These are phyloP conservation scores for Xylariales sp. DNA, from an alignment of 2,329 filamentous ascomycete species.

Conservation along the genomic window DNA sequence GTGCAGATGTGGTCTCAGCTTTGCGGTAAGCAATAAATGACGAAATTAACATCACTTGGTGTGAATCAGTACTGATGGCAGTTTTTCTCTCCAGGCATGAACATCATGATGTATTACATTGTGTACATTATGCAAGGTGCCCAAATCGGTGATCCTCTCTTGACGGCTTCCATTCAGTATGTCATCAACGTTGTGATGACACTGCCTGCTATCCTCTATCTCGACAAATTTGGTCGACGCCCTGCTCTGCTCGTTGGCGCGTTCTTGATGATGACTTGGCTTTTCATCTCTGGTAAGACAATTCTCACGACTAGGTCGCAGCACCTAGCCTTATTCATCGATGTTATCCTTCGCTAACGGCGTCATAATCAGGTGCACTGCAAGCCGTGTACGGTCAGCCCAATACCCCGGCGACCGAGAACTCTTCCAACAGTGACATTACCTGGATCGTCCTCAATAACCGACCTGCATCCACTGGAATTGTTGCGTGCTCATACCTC, in stretches of 20 bases:
- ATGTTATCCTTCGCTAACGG: no score
- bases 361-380: conserved; percentile 46
- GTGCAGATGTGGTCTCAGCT: conserved; percentile 58
- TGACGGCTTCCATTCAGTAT: conserved; percentile 60
- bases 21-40: conserved; percentile 21
- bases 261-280: conserved; percentile 54
- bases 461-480: conserved; percentile 51
- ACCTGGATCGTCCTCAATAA: conserved; percentile 54
- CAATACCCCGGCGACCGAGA: conserved; percentile 34
- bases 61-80: background rate
- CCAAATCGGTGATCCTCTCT: conserved; percentile 49
- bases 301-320: no score
- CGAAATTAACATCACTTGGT: no score
- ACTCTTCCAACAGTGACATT: conserved; percentile 41
- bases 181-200: conserved; percentile 60
- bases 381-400: conserved; percentile 55
- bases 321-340: no score
- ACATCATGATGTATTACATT: conserved; percentile 58
- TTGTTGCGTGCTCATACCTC: conserved; percentile 68
- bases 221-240: conserved; percentile 56
- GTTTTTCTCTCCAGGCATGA: conserved; percentile 45
- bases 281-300: conserved; percentile 57
- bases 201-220: conserved; percentile 54
- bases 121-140: conserved; percentile 58
- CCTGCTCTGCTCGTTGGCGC: conserved; percentile 51